Percentiles rank a stretch among this genome's conserved stretches.
These are phyloP conservation scores for Pleurotus tuoliensis DNA, from an alignment of 768 basidiomycete species.

Conservation along the genomic window DNA sequence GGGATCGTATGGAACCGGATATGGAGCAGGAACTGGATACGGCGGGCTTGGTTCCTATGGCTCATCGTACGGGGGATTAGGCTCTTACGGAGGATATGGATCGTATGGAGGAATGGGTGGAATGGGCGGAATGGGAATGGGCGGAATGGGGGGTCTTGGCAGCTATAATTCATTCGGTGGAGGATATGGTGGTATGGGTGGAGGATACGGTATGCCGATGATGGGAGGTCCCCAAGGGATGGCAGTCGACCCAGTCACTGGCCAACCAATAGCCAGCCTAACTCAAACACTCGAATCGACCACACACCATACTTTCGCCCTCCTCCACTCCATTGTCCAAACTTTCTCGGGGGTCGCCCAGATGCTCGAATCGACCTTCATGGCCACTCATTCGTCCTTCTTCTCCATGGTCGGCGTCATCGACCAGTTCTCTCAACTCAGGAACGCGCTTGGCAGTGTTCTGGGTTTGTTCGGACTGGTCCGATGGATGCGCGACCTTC, in stretches of 20 bases:
- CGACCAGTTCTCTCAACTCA: conserved; percentile 89
- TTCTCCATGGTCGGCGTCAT: conserved; percentile 96
- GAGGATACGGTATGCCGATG: conserved; percentile 29
- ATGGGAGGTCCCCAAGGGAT: conserved; percentile 21
- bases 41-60: conserved; percentile 25
- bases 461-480: conserved; percentile 88
- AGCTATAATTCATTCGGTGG: conserved; percentile 12
- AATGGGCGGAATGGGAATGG: conserved; percentile 26
- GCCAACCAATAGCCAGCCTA: conserved; percentile 58
- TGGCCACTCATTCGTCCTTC: conserved; percentile 94
- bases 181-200: conserved; percentile 34
- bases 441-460: conserved; percentile 91
- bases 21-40: conserved; percentile 19
- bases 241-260: conserved; percentile 10
- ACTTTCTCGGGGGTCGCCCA: conserved; percentile 94
- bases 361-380: conserved; percentile 96
- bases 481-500: conserved; percentile 73
- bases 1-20: conserved; percentile 30
- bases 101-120: conserved; percentile 36
- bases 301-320: conserved; percentile 88
- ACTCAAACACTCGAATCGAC: conserved; percentile 86
- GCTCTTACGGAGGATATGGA: conserved; percentile 38
- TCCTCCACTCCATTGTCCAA: conserved; percentile 92
- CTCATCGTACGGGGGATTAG: conserved; percentile 30
- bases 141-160: conserved; percentile 36